These are phyloP conservation scores for Phytophthora uliginosa DNA, from an alignment of 352 stramenopile genomes.

Conservation along the genomic window DNA sequence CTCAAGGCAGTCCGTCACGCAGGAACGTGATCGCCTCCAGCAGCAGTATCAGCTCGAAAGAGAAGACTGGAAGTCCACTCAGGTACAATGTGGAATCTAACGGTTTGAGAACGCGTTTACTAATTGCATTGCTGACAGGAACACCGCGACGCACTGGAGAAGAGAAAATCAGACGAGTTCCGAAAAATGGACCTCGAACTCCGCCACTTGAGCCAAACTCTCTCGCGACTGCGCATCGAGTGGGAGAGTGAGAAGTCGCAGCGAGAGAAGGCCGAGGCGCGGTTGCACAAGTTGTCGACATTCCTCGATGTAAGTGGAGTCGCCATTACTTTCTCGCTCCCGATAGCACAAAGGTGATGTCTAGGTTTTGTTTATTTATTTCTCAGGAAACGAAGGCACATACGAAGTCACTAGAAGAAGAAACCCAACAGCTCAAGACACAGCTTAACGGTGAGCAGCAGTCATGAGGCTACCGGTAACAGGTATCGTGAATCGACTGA, in stretches of 20 bases:
- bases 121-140: constrained; percentile 1
- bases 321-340: neutral
- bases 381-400: constrained; percentile 52
- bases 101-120: neutral
- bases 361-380: constrained; percentile 4
- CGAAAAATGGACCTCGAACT: constrained; percentile 65
- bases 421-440: constrained; percentile 40
- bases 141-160: constrained; percentile 30
- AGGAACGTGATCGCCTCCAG: constrained; percentile 58
- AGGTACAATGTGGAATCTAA: constrained; percentile 28
- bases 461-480: neutral
- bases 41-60: constrained; percentile 46
- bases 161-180: constrained; percentile 55
- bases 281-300: constrained; percentile 40
- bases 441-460: constrained; percentile 46
- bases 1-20: constrained; percentile 46
- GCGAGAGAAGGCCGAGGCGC: constrained; percentile 53
- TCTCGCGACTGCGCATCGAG: constrained; percentile 55
- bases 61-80: constrained; percentile 56
- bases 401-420: constrained; percentile 42
- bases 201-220: constrained; percentile 50
- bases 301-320: constrained; percentile 47
- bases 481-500: neutral
- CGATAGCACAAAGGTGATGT: neutral
- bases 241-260: constrained; percentile 57